Evolutionary conservation across 202 grass and related monocot genomes (phyloP).

Genomic region (Schoenoplectus tabernaemontani): DNA sequence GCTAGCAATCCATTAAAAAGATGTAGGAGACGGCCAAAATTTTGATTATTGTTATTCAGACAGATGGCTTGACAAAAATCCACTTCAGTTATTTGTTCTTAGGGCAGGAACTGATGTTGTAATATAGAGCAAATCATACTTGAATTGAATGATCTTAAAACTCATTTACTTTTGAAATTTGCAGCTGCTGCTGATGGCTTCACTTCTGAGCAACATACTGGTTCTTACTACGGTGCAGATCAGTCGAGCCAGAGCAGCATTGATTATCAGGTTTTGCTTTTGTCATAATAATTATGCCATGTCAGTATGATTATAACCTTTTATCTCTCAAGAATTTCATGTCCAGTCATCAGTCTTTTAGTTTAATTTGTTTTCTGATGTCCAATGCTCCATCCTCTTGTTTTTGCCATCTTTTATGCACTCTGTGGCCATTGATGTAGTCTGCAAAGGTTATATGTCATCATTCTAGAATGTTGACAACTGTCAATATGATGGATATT

Average conservation of each 20-base stretch:
- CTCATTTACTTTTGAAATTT: conserved; percentile 24
- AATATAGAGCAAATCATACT: neutral
- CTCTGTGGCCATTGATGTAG: conserved; percentile 23
- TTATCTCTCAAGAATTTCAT: neutral
- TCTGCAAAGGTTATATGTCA: neutral
- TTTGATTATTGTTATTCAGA: neutral
- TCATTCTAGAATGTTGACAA: neutral
- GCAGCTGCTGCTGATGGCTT: conserved; percentile 37
- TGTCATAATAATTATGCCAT: neutral
- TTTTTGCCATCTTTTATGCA: neutral
- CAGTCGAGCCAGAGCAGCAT: conserved; percentile 27
- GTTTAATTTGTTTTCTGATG: neutral
- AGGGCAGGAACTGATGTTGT: neutral
- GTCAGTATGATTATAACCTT: neutral
- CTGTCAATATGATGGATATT: neutral
- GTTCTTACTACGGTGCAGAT: conserved; percentile 22
- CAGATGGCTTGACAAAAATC: neutral
- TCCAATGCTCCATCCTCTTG: neutral
- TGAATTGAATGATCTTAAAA: conserved; percentile 7
- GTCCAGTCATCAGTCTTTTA: neutral
- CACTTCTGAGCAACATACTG: conserved; percentile 27
- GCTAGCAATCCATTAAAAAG: neutral
- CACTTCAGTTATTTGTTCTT: neutral
- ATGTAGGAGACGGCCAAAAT: neutral
- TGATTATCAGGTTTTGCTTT: conserved; percentile 52